Evolutionary conservation across 73 alveolate genomes (phyloP).

Genomic region (Stentor roeselii): DNA sequence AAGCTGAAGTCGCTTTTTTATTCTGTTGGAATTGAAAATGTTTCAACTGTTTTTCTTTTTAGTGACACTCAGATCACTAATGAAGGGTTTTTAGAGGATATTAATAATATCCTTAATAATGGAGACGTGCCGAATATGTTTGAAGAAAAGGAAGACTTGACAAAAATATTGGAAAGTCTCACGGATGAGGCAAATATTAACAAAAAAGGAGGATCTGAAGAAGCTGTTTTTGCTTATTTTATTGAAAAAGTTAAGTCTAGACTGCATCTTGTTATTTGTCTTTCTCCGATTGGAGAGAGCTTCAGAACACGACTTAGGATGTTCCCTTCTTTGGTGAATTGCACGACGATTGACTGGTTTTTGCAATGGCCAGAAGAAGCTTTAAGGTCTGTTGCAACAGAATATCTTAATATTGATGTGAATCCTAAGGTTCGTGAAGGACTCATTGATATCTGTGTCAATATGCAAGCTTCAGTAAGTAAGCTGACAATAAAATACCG

Average conservation of each 20-base stretch:
- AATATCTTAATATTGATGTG: slow-evolving; percentile 77
- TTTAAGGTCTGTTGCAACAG: slow-evolving; percentile 88
- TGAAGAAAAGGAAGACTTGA: slow-evolving; percentile 60
- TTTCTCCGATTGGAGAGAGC: slow-evolving; percentile 98
- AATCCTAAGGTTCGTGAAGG: slow-evolving; percentile 73
- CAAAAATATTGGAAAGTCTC: slow-evolving; percentile 41
- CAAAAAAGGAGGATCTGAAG: slow-evolving; percentile 44
- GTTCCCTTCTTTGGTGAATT: slow-evolving; percentile 98
- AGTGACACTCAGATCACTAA: slow-evolving; percentile 61
- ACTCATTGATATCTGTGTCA: slow-evolving; percentile 91
- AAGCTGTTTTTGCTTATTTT: slow-evolving; percentile 45
- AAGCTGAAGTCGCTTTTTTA: background rate
- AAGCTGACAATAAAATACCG: slow-evolving; percentile 71
- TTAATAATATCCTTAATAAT: slow-evolving; percentile 86
- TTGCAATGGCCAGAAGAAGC: slow-evolving; percentile 99
- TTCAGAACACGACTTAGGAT: slow-evolving; percentile 94
- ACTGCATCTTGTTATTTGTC: slow-evolving; percentile 84
- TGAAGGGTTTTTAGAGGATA: slow-evolving; percentile 97
- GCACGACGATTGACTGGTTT: slow-evolving; percentile 96
- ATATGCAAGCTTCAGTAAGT: slow-evolving; percentile 95
- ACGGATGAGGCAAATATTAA: slow-evolving; percentile 50
- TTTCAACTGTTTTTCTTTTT: slow-evolving; percentile 48
- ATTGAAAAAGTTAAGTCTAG: slow-evolving; percentile 63
- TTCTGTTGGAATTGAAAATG: slow-evolving; percentile 11
- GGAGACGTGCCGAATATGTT: slow-evolving; percentile 95